phyloP scores from a whole-genome alignment of 2,329 filamentous ascomycete genomes.

The Aspergillus ustus region DNA sequence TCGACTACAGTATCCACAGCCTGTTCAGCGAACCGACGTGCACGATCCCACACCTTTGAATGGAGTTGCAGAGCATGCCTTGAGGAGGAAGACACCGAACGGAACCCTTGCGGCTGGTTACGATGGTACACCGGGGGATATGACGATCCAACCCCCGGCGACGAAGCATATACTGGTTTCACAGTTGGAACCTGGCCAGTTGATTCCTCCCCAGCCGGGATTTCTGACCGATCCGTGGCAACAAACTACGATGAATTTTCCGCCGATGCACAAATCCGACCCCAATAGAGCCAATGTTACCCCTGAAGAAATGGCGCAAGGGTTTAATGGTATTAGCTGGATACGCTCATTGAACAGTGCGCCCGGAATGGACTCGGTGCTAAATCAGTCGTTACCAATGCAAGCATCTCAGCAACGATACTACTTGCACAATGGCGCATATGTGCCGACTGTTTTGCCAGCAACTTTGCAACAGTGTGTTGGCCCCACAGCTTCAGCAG shows the following conservation, averaged over 20 bases:
- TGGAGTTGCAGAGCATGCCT: constrained; percentile 67
- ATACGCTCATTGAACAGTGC: constrained; percentile 50
- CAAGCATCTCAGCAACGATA: constrained; percentile 46
- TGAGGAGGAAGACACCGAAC: constrained; percentile 89
- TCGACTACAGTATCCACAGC: constrained; percentile 45
- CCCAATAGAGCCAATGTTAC: constrained; percentile 30
- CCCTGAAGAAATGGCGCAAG: constrained; percentile 37
- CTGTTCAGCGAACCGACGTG: constrained; percentile 42
- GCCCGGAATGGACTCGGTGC: constrained; percentile 64
- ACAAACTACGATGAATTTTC: constrained; percentile 39
- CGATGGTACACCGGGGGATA: constrained; percentile 78
- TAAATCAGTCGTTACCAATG: constrained; percentile 60
- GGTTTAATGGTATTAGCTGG: constrained; percentile 44
- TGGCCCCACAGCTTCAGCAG: constrained; percentile 63
- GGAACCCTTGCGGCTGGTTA: constrained; percentile 93
- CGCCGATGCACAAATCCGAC: constrained; percentile 45
- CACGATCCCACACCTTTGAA: constrained; percentile 33
- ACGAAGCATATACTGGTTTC: constrained; percentile 83
- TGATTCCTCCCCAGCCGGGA: constrained; percentile 37
- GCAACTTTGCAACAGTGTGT: constrained; percentile 62
- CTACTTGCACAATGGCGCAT: constrained; percentile 52
- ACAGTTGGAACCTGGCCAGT: constrained; percentile 51
- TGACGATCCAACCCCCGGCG: constrained; percentile 73
- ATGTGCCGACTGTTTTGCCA: constrained; percentile 63
- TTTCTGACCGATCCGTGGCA: constrained; percentile 40